Evolutionary conservation across 371 early-diverging fungal genomes (phyloP).

Genomic region (Dichotomocladium elegans): DNA sequence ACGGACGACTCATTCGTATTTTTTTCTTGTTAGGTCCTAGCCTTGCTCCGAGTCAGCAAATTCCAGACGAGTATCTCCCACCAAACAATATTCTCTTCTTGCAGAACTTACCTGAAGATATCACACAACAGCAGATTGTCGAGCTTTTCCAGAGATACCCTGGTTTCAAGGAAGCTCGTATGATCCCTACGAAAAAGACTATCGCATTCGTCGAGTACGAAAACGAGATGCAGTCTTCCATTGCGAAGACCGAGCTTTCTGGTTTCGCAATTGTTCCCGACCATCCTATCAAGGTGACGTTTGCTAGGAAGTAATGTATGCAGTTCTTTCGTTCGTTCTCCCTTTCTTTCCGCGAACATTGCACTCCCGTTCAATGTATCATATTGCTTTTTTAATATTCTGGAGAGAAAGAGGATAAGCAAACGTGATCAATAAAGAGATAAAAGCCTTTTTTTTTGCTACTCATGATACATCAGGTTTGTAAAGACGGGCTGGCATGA

Average conservation of each 20-base stretch:
- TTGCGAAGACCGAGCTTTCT: constrained; percentile 74
- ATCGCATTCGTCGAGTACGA: constrained; percentile 97
- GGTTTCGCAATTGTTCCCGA: constrained; percentile 71
- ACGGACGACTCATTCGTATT: neutral
- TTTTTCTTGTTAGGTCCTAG: neutral
- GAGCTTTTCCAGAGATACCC: constrained; percentile 70
- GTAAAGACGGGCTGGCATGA: too few relatives aligned
- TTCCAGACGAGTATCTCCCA: constrained; percentile 71
- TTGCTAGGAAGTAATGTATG: constrained; percentile 60
- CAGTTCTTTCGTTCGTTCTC: constrained; percentile 5
- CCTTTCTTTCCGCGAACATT: constrained; percentile 17
- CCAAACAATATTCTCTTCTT: constrained; percentile 90
- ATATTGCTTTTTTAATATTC: too few relatives aligned
- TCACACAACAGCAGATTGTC: constrained; percentile 57
- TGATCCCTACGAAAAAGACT: constrained; percentile 78
- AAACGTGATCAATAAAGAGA: too few relatives aligned
- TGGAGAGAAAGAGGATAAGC: too few relatives aligned
- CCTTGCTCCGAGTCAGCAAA: constrained; percentile 21
- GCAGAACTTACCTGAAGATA: constrained; percentile 79
- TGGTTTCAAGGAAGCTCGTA: constrained; percentile 91
- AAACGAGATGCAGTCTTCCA: constrained; percentile 70
- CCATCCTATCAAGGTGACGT: constrained; percentile 80
- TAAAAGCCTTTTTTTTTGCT: too few relatives aligned
- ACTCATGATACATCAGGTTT: too few relatives aligned
- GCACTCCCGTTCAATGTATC: constrained; percentile 33